These are phyloP conservation scores for Amanita thiersii DNA, from an alignment of 768 basidiomycete genomes.

Conservation along the genomic window DNA sequence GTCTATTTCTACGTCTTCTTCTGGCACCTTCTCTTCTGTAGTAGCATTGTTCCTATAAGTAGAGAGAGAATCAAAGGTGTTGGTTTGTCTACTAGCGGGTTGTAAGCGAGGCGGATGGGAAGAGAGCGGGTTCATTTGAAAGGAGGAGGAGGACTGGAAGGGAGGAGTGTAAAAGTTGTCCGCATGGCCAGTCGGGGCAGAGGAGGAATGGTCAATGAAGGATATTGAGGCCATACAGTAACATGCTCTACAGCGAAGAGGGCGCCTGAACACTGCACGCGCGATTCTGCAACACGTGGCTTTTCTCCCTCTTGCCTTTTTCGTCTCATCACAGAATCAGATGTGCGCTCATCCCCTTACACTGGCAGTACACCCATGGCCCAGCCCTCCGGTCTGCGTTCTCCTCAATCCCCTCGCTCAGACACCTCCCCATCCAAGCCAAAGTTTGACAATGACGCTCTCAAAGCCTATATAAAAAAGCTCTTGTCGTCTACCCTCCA, in stretches of 20 bases:
- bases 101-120: conserved; percentile 71
- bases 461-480: conserved; percentile 78
- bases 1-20: conserved; percentile 39
- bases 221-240: conserved; percentile 57
- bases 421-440: conserved; percentile 47
- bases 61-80: conserved; percentile 21
- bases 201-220: conserved; percentile 35
- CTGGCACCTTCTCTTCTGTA: conserved; percentile 24
- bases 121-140: conserved; percentile 79
- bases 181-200: conserved; percentile 36
- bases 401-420: conserved; percentile 54
- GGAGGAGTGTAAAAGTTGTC: conserved; percentile 46
- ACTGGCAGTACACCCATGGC: conserved; percentile 15
- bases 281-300: conserved; percentile 1
- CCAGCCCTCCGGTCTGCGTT: conserved; percentile 41
- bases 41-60: conserved; percentile 37
- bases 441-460: conserved; percentile 66
- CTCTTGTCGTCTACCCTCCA: conserved; percentile 66
- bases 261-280: background rate
- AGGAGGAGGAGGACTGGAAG: conserved; percentile 53
- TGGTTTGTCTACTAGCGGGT: background rate
- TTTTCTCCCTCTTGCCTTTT: too few relatives aligned
- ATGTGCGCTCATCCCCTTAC: too few relatives aligned
- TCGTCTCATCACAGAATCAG: too few relatives aligned
- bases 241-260: conserved; percentile 1